These are phyloP conservation scores for Vairimorpha necatrix DNA, from an alignment of 371 early-diverging fungal species.

Conservation along the genomic window DNA sequence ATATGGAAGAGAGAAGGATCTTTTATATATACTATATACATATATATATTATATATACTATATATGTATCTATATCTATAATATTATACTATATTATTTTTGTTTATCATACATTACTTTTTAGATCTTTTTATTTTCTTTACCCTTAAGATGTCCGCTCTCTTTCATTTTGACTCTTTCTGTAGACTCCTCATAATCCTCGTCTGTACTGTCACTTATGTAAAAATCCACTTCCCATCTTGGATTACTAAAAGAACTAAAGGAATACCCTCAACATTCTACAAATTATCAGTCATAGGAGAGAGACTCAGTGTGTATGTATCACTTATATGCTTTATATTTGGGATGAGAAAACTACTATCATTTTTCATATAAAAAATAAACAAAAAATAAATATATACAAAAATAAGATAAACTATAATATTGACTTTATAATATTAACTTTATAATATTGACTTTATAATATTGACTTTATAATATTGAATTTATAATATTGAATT, in stretches of 20 bases:
- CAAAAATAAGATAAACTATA: too few species aligned
- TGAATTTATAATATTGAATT: not conserved
- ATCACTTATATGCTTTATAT: slow-evolving; percentile 42
- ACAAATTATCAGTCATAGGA: slow-evolving; percentile 57
- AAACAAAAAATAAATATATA: too few species aligned
- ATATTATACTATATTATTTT: too few species aligned
- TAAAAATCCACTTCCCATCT: slow-evolving; percentile 71
- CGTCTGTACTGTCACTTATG: slow-evolving; percentile 73
- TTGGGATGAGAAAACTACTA: slow-evolving; percentile 39
- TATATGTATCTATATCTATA: not conserved
- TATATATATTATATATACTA: too few species aligned
- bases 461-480: not conserved
- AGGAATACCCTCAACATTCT: slow-evolving; percentile 64
- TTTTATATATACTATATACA: too few species aligned
- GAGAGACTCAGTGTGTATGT: slow-evolving; percentile 61
- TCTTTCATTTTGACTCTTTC: slow-evolving; percentile 73
- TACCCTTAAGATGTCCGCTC: slow-evolving; percentile 66
- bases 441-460: slow-evolving; percentile 1
- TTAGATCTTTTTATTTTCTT: too few species aligned
- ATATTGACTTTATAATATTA: not conserved
- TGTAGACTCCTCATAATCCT: slow-evolving; percentile 70
- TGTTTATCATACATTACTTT: too few species aligned
- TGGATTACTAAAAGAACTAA: slow-evolving; percentile 69
- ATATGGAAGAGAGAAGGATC: too few species aligned
- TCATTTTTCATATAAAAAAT: slow-evolving; percentile 45